These are phyloP conservation scores for Apodospora peruviana DNA, from an alignment of 495 filamentous ascomycete genomes.

Conservation along the genomic window DNA sequence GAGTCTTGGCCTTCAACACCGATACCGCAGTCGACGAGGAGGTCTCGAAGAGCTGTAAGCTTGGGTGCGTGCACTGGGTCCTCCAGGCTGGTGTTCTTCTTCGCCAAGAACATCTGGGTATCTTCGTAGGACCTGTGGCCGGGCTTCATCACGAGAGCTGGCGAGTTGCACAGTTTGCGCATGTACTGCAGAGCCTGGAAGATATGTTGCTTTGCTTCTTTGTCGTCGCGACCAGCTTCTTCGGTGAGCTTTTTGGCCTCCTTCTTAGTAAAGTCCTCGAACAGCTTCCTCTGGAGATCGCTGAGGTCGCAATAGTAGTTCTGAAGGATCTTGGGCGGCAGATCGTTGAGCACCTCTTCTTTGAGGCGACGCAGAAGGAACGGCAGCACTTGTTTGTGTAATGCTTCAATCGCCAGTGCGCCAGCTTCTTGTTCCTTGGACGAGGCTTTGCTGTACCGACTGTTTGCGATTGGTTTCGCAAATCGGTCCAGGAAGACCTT, in stretches of 20 bases:
- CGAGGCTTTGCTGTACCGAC: slow-evolving; percentile 90
- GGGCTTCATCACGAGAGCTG: slow-evolving; percentile 89
- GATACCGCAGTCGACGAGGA: slow-evolving; percentile 93
- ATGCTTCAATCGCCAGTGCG: slow-evolving; percentile 88
- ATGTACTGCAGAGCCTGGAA: slow-evolving; percentile 99
- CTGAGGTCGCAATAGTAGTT: slow-evolving; percentile 99
- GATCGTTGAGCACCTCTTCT: slow-evolving; percentile 93
- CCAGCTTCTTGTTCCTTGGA: slow-evolving; percentile 98
- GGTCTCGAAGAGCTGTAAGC: slow-evolving; percentile 77
- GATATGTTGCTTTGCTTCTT: slow-evolving; percentile 93
- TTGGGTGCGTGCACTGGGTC: slow-evolving; percentile 91
- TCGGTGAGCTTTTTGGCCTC: slow-evolving; percentile 77
- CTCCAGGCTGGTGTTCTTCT: slow-evolving; percentile 68
- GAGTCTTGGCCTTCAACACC: slow-evolving; percentile 67
- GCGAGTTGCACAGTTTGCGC: slow-evolving; percentile 98
- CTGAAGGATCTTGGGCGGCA: slow-evolving; percentile 96
- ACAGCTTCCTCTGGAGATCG: slow-evolving; percentile 88
- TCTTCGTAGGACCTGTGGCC: slow-evolving; percentile 86
- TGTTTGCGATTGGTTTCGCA: slow-evolving; percentile 93
- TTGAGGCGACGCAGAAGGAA: slow-evolving; percentile 96
- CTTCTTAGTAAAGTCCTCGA: slow-evolving; percentile 92
- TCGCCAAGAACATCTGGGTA: slow-evolving; percentile 65
- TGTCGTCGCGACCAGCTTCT: slow-evolving; percentile 72
- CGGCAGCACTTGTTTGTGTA: slow-evolving; percentile 96
- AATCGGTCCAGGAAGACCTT: slow-evolving; percentile 98